Evolutionary conservation across 2,329 filamentous ascomycete species (phyloP).

Genomic region (Monilinia laxa): DNA sequence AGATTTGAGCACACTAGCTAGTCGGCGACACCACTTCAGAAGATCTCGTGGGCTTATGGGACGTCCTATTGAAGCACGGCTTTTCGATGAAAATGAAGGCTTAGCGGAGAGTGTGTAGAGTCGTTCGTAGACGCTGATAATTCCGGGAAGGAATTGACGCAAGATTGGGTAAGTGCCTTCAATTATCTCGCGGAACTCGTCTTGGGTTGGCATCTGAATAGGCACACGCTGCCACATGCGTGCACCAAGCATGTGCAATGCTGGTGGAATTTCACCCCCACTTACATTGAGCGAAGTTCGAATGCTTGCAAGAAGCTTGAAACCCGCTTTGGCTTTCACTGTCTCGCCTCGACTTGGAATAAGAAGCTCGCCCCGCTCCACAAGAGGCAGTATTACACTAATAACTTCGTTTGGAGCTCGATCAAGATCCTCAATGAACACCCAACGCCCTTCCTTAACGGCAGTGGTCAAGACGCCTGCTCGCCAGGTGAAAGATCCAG

Average conservation of each 20-base stretch:
- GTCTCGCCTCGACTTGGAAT: slow-evolving; percentile 87
- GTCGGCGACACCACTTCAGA: slow-evolving; percentile 84
- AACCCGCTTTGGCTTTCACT: slow-evolving; percentile 78
- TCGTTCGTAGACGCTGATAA: slow-evolving; percentile 58
- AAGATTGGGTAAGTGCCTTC: slow-evolving; percentile 68
- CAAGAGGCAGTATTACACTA: slow-evolving; percentile 85
- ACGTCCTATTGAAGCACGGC: slow-evolving; percentile 49
- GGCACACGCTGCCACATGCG: slow-evolving; percentile 83
- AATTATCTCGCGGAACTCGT: slow-evolving; percentile 75
- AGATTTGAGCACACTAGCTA: slow-evolving; percentile 63
- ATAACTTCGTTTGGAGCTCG: slow-evolving; percentile 93
- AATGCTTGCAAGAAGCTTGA: slow-evolving; percentile 89
- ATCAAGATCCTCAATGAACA: slow-evolving; percentile 95
- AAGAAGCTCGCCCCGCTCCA: slow-evolving; percentile 86
- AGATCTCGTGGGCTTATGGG: slow-evolving; percentile 73
- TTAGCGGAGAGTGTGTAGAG: slow-evolving; percentile 49
- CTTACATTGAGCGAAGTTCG: slow-evolving; percentile 70
- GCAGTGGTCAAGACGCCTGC: slow-evolving; percentile 92
- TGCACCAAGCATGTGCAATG: slow-evolving; percentile 70
- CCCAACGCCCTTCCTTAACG: slow-evolving; percentile 91
- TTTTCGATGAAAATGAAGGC: slow-evolving; percentile 47
- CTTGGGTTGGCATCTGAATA: slow-evolving; percentile 62
- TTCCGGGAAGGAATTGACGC: slow-evolving; percentile 57
- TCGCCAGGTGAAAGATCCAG: slow-evolving; percentile 88
- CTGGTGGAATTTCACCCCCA: slow-evolving; percentile 66